phyloP scores from a whole-genome alignment of 78 protist species.

The Chrysochromulina parva region DNA sequence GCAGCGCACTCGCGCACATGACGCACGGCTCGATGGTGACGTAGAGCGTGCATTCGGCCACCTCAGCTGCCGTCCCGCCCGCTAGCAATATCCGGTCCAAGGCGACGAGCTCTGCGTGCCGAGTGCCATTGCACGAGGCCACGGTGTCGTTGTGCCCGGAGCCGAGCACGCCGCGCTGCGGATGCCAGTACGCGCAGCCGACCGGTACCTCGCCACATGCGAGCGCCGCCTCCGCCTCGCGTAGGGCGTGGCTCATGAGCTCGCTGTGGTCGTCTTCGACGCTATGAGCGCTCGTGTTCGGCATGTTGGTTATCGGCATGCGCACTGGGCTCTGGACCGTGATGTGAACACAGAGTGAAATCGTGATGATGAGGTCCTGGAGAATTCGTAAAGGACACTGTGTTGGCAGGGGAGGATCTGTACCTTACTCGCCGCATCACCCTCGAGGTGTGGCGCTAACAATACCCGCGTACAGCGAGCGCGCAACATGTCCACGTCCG shows the following conservation, averaged over 20 bases:
- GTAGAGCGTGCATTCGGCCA: constrained; percentile 19
- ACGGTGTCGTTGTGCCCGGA: constrained; percentile 31
- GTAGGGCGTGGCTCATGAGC: constrained; percentile 25
- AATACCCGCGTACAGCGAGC: too few relatives aligned
- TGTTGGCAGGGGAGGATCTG: too few relatives aligned
- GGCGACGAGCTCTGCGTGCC: constrained; percentile 55
- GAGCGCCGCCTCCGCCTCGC: constrained; percentile 23
- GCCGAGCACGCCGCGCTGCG: not conserved
- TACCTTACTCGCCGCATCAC: too few relatives aligned
- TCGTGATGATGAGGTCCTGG: too few relatives aligned
- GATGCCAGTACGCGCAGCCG: constrained; percentile 36
- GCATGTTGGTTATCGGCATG: too few relatives aligned
- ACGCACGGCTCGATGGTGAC: constrained; percentile 62
- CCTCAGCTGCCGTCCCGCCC: not conserved
- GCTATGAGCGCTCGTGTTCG: too few relatives aligned
- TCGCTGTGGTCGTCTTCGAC: not conserved
- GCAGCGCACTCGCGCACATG: constrained; percentile 56
- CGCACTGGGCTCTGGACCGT: too few relatives aligned
- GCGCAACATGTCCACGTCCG: too few relatives aligned
- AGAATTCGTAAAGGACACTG: too few relatives aligned
- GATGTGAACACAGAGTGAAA: too few relatives aligned
- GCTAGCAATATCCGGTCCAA: not conserved
- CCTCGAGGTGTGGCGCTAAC: too few relatives aligned
- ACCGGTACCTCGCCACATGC: constrained; percentile 26
- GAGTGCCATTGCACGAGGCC: constrained; percentile 20